Conservation (phyloP, 768 basidiomycete species). For the Phylloporus sp. region DNA sequence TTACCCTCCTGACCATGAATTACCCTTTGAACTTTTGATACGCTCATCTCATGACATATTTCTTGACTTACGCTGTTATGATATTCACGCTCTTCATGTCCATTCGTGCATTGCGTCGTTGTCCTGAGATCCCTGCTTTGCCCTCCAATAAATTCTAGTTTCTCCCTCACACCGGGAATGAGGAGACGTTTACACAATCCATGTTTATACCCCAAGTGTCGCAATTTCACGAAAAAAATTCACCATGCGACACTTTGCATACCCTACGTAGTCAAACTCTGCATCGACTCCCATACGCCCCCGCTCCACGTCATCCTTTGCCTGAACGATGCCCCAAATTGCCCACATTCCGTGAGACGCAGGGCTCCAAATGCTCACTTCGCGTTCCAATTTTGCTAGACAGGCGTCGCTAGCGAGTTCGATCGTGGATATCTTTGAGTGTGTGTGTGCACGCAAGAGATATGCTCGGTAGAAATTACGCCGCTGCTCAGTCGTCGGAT, state of each 20-base stretch:
- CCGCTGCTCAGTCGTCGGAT: constrained; percentile 72
- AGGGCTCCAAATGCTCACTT: constrained; percentile 86
- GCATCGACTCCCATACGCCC: constrained; percentile 43
- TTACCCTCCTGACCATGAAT: constrained; percentile 9
- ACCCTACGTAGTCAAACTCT: constrained; percentile 90
- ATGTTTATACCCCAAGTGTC: constrained; percentile 36
- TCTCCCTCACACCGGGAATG: constrained; percentile 13
- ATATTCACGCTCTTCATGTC: constrained; percentile 41
- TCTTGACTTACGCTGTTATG: constrained; percentile 37
- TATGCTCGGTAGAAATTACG: constrained; percentile 86
- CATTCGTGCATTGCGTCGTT: constrained; percentile 18
- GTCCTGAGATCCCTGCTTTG: constrained; percentile 41
- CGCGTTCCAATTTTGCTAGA: constrained; percentile 62
- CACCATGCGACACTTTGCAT: constrained; percentile 66
- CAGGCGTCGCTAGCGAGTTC: constrained; percentile 37
- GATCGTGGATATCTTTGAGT: constrained; percentile 16
- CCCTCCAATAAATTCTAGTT: constrained; percentile 40
- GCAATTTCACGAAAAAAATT: constrained; percentile 57
- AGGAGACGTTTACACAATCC: not conserved
- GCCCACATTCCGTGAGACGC: constrained; percentile 92
- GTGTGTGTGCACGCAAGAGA: constrained; percentile 48
- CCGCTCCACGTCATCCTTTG: constrained; percentile 65
- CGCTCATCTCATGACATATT: constrained; percentile 29
- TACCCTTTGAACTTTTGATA: constrained; percentile 23
- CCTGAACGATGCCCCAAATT: constrained; percentile 92